phyloP scores from a whole-genome alignment of 345 rosid species.

The Linum tenue region DNA sequence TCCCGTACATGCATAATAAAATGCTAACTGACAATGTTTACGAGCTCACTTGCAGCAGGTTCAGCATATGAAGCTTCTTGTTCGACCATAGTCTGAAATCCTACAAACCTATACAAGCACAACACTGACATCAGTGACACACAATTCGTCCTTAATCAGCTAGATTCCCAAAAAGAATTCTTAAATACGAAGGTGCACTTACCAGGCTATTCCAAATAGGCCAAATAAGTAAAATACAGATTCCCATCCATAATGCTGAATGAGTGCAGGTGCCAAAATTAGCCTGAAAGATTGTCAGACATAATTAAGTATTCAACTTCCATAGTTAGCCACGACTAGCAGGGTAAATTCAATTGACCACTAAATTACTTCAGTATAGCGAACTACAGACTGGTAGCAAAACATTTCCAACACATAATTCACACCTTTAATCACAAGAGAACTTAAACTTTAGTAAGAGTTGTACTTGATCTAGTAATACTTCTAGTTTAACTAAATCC shows the following conservation, averaged over 20 bases:
- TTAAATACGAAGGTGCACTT: constrained; percentile 21
- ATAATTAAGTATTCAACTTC: not conserved
- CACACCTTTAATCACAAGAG: not conserved
- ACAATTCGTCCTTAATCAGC: constrained; percentile 9
- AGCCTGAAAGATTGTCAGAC: constrained; percentile 46
- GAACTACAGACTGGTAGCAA: not conserved
- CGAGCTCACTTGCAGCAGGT: constrained; percentile 33
- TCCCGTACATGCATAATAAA: not conserved
- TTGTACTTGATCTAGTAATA: not conserved
- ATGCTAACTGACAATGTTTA: not conserved
- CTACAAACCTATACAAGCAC: constrained; percentile 48
- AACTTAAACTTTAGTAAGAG: not conserved
- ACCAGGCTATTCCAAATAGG: constrained; percentile 74
- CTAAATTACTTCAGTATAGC: not conserved
- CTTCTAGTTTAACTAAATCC: not conserved
- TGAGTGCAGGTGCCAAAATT: constrained; percentile 86
- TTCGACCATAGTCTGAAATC: constrained; percentile 52
- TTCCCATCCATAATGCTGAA: constrained; percentile 83
- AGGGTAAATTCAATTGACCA: constrained; percentile 1
- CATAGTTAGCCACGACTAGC: constrained; percentile 14
- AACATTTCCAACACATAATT: not conserved
- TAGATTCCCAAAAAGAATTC: not conserved
- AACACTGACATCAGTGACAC: constrained; percentile 10
- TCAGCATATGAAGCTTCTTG: constrained; percentile 30
- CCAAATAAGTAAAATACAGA: constrained; percentile 81